phyloP scores from a whole-genome alignment of 345 rosid species.

The Salix caprea region DNA sequence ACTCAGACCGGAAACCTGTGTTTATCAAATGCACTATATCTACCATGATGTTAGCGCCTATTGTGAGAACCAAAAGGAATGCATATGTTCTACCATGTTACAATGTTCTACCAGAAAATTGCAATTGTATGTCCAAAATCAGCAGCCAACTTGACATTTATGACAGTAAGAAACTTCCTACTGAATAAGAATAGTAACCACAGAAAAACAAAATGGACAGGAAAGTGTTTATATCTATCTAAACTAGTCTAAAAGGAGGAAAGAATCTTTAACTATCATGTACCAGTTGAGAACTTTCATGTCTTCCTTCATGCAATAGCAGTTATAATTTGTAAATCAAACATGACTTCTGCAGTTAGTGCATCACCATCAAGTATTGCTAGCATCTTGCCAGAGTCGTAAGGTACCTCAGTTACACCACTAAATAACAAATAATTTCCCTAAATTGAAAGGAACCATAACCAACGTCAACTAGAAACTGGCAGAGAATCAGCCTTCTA shows the following conservation, averaged over 20 bases:
- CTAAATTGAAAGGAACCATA: not conserved
- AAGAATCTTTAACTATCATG: not conserved
- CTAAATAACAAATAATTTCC: not conserved
- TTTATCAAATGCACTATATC: not conserved
- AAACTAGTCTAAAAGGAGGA: not conserved
- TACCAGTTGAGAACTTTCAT: not conserved
- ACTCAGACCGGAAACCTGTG: not conserved
- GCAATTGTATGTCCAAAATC: not conserved
- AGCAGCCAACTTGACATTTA: not conserved
- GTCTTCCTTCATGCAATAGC: not conserved
- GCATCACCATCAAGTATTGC: not conserved
- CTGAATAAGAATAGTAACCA: not conserved
- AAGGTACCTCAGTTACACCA: not conserved
- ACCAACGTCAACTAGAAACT: not conserved
- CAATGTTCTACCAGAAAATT: not conserved
- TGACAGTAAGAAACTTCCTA: not conserved
- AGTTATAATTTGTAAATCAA: not conserved
- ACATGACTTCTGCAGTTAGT: not conserved
- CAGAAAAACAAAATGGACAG: not conserved
- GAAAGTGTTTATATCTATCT: not conserved
- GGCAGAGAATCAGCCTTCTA: not conserved
- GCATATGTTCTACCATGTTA: not conserved
- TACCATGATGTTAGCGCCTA: not conserved
- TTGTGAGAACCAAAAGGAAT: not conserved
- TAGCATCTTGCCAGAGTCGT: not conserved